These are phyloP conservation scores for Trichophyton equinum DNA, from an alignment of 2,329 filamentous ascomycete genomes.

Conservation along the genomic window DNA sequence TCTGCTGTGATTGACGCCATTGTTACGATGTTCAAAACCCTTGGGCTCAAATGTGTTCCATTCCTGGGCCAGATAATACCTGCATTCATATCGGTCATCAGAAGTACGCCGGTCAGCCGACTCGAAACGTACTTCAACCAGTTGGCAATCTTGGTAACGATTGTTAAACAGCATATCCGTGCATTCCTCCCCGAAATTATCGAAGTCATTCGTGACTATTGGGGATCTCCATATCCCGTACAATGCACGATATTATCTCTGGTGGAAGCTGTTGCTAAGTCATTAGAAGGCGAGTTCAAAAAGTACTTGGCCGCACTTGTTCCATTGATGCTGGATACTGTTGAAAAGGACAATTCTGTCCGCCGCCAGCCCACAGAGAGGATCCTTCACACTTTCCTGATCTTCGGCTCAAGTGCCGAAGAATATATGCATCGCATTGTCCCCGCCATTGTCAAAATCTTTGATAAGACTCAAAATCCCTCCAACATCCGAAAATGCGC, in stretches of 20 bases:
- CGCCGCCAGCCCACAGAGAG: conserved; percentile 75
- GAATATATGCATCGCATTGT: conserved; percentile 99
- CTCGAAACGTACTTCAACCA: conserved; percentile 98
- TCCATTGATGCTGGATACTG: conserved; percentile 83
- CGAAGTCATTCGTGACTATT: conserved; percentile 75
- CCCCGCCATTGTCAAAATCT: conserved; percentile 84
- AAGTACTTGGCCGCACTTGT: conserved; percentile 81
- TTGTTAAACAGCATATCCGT: conserved; percentile 91
- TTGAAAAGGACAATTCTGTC: conserved; percentile 69
- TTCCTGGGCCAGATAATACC: conserved; percentile 92
- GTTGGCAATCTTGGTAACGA: conserved; percentile 79
- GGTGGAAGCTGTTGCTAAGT: conserved; percentile 85
- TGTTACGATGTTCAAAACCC: conserved; percentile 95
- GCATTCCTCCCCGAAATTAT: conserved; percentile 82
- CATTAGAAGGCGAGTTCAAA: conserved; percentile 95
- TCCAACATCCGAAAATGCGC: conserved; percentile 68
- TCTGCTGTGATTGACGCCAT: conserved; percentile 92
- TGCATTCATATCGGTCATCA: conserved; percentile 80
- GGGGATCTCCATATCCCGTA: conserved; percentile 65
- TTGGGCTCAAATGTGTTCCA: conserved; percentile 89
- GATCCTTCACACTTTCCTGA: conserved; percentile 85
- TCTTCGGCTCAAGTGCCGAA: conserved; percentile 89
- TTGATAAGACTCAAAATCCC: conserved; percentile 77
- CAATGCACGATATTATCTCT: conserved; percentile 86
- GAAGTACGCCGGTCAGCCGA: conserved; percentile 61